Evolutionary conservation across 2,329 filamentous ascomycete species (phyloP).

Genomic region (Colletotrichum sp.): DNA sequence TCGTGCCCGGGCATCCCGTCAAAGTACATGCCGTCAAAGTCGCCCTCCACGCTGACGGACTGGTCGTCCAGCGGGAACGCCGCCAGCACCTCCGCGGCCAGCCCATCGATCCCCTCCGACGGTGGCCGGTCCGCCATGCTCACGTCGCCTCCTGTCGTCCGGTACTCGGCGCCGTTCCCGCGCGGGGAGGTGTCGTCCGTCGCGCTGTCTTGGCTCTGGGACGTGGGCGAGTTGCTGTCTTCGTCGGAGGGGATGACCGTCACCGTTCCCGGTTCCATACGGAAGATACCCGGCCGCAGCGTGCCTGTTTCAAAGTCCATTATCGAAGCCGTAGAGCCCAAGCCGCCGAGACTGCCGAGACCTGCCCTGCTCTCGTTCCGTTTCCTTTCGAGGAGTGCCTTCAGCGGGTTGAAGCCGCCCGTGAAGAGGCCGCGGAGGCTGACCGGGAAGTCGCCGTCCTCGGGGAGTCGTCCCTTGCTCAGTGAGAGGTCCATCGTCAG

Average conservation of each 20-base stretch:
- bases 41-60: slow-evolving; percentile 23
- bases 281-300: slow-evolving; percentile 11
- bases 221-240: slow-evolving; percentile 21
- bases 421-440: slow-evolving; percentile 41
- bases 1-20: slow-evolving; percentile 31
- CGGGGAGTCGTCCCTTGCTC: slow-evolving; percentile 43
- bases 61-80: slow-evolving; percentile 33
- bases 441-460: slow-evolving; percentile 44
- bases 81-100: slow-evolving; percentile 34
- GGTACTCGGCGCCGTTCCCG: neutral
- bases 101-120: slow-evolving; percentile 32
- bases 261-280: slow-evolving; percentile 8
- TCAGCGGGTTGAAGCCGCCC: slow-evolving; percentile 38
- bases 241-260: slow-evolving; percentile 22
- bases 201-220: slow-evolving; percentile 2
- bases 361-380: slow-evolving; percentile 4
- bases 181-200: slow-evolving; percentile 9
- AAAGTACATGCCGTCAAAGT: slow-evolving; percentile 29
- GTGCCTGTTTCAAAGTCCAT: slow-evolving; percentile 14
- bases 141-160: slow-evolving; percentile 2
- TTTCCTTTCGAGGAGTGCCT: slow-evolving; percentile 32
- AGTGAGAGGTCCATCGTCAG: slow-evolving; percentile 48
- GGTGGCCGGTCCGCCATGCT: slow-evolving; percentile 21
- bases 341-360: neutral
- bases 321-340: neutral